Conservation (phyloP, 192 early-diverging fungal genomes). For the Coemansia sp. region DNA sequence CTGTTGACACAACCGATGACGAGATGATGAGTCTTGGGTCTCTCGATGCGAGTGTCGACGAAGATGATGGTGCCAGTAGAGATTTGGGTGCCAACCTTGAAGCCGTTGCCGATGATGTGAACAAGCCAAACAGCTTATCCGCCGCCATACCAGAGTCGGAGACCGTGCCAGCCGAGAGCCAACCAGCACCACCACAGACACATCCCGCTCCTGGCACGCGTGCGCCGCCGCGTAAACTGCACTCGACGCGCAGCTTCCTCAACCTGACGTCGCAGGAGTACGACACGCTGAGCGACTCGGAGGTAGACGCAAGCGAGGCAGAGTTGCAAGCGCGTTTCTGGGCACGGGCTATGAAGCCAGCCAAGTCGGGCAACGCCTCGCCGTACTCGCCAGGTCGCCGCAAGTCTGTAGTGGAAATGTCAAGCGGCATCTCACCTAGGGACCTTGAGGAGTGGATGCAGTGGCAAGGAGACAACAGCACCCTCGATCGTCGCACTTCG, state of each 20-base stretch:
- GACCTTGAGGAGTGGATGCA: slow-evolving; percentile 53
- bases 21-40: background rate
- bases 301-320: slow-evolving; percentile 28
- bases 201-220: slow-evolving; percentile 8
- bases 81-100: background rate
- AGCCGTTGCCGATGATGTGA: background rate
- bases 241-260: slow-evolving; percentile 20
- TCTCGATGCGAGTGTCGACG: background rate
- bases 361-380: slow-evolving; percentile 38
- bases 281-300: slow-evolving; percentile 37
- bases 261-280: slow-evolving; percentile 24
- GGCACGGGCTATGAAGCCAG: slow-evolving; percentile 48
- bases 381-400: slow-evolving; percentile 46
- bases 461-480: slow-evolving; percentile 32
- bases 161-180: background rate
- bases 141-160: background rate
- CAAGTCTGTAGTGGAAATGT: slow-evolving; percentile 44
- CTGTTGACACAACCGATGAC: background rate
- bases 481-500: background rate
- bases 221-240: slow-evolving; percentile 23
- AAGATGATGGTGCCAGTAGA: background rate
- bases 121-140: background rate
- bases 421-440: slow-evolving; percentile 37
- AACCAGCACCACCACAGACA: background rate
- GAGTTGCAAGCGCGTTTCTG: slow-evolving; percentile 45